Percentiles rank a stretch among this genome's conserved stretches.
Conservation (phyloP, 2,329 filamentous ascomycete genomes). For the Cercospora canescens region DNA sequence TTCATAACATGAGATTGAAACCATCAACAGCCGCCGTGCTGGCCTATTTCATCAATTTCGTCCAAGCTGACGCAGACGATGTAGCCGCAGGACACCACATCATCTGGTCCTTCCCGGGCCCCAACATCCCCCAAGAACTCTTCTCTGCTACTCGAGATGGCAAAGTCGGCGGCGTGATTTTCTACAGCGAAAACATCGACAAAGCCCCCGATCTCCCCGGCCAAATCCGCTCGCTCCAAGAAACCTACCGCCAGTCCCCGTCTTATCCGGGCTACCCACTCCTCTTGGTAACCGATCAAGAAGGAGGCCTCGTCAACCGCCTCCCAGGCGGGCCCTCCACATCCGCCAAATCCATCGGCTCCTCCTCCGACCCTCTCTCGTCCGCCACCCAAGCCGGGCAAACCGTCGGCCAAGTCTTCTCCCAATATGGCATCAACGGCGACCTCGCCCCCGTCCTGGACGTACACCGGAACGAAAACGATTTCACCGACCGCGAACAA, state of each 20-base stretch:
- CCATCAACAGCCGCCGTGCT: background rate
- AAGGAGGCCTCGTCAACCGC: constrained; percentile 21
- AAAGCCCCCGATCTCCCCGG: constrained; percentile 7
- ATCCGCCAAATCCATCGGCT: constrained; percentile 17
- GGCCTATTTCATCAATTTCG: background rate
- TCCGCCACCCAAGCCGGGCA: constrained; percentile 10
- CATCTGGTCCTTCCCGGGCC: constrained; percentile 19
- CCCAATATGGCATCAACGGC: constrained; percentile 17
- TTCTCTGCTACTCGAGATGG: constrained; percentile 11
- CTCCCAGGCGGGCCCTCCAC: constrained; percentile 17
- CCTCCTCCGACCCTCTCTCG: constrained; percentile 6
- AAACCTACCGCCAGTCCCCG: constrained; percentile 13
- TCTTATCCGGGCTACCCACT: constrained; percentile 17
- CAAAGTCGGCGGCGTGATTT: constrained; percentile 22
- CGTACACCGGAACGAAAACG: constrained; percentile 13
- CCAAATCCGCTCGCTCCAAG: constrained; percentile 16
- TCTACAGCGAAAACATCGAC: constrained; percentile 22
- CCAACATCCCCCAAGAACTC: constrained; percentile 12
- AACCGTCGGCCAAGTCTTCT: constrained; percentile 12
- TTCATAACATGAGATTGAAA: background rate
- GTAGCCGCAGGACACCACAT: constrained; percentile 19
- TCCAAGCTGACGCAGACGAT: background rate
- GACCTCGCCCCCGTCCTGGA: constrained; percentile 23
- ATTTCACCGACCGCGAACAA: constrained; percentile 19
- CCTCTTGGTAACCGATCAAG: constrained; percentile 21